Evolutionary conservation across 345 rosid genomes (phyloP).

Genomic region (Pistacia vera): DNA sequence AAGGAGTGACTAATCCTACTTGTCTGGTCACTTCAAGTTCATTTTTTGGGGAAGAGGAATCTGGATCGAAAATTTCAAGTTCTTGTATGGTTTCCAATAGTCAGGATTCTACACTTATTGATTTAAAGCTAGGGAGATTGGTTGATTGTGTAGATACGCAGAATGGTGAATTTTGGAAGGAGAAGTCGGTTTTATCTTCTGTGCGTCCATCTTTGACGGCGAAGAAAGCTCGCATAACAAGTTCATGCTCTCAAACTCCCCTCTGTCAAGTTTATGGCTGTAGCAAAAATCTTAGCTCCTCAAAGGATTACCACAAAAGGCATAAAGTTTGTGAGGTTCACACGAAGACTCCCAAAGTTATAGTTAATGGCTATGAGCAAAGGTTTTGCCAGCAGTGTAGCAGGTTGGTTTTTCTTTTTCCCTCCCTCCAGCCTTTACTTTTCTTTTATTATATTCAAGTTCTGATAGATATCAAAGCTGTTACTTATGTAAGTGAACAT

Average conservation of each 20-base stretch:
- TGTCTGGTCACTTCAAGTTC: constrained; percentile 40
- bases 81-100: constrained; percentile 33
- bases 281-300: constrained; percentile 52
- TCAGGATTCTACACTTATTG: constrained; percentile 35
- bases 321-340: constrained; percentile 63
- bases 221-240: constrained; percentile 30
- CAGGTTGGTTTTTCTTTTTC: constrained; percentile 35
- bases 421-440: neutral
- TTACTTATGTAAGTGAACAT: neutral
- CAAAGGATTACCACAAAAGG: constrained; percentile 62
- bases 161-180: constrained; percentile 17
- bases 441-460: neutral
- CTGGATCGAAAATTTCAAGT: constrained; percentile 32
- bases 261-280: constrained; percentile 62
- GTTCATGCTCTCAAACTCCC: constrained; percentile 30
- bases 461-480: neutral
- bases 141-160: constrained; percentile 30
- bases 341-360: constrained; percentile 55
- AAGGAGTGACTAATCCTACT: constrained; percentile 24
- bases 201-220: constrained; percentile 10
- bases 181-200: constrained; percentile 25
- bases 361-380: constrained; percentile 56
- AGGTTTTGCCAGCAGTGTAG: constrained; percentile 74
- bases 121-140: constrained; percentile 44
- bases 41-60: constrained; percentile 24